Base-by-base conservation (phyloP, 2,329 filamentous ascomycete species). In the Bipolaris gigantea region DNA sequence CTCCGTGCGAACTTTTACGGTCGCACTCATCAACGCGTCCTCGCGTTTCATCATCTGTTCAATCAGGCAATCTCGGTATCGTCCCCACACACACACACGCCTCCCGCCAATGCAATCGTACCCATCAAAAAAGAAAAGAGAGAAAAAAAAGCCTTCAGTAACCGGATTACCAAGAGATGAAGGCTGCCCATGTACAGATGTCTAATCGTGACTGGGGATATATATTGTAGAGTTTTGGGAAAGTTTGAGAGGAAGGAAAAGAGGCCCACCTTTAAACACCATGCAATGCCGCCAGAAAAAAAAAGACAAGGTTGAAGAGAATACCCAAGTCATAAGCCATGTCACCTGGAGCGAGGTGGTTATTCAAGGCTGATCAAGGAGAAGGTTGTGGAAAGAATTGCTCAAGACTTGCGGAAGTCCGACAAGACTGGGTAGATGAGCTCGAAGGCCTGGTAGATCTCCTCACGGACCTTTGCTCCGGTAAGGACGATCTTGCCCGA, bases 401-500 rank as follows among this genome's bases (percentile, higher is more conserved):
- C 55, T 79, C 76, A 85, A 51, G 83, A 81, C 74, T 86, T 86
- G 73, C 83, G 81, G 80, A 86, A 86, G 71, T 86, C 83, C 52
- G 84, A 64, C 40, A 62, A 52, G 55, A 64, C 62, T 34, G 63
- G 63, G 65, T 72, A 64, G 58, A 54, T 61, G 49, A 63, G 69
- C 63, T 76, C 74, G 51, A 76, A 76, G 27, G 74, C 74, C 52
- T 74, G 71, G 64, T 75, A 76, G 65, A 99, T 97, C 80, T 97
- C 94, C 78, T 99, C 94, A 67, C 94, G 89, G 62, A 97, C 92
- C 76, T 99, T 97, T 64, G 94, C 94, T 72, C 94, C 94, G 38
- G 94, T 97, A 73, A 97, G 84, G 70, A 97, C 94, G 59, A 97
- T 97, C 84, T 97, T 97, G 72, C 93, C 94, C 71, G 89, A 94